Evolutionary conservation across 202 grass and related monocot genomes (phyloP).

Genomic region (Zizania palustris): DNA sequence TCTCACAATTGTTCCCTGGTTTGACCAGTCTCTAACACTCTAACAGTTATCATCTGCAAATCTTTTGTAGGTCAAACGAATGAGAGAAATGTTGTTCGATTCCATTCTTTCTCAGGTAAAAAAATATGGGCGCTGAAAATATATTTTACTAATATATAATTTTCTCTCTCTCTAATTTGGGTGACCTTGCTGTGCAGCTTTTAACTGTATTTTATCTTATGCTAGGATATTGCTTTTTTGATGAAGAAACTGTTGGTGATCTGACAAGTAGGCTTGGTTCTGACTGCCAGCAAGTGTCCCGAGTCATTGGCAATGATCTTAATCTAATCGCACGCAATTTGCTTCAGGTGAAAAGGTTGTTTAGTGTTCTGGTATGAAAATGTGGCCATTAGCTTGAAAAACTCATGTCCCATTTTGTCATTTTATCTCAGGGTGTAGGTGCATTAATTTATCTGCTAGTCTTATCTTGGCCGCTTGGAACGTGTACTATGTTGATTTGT

Average conservation of each 20-base stretch:
- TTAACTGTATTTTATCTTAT: constrained; percentile 35
- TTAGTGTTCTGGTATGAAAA: constrained; percentile 24
- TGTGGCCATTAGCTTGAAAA: constrained; percentile 18
- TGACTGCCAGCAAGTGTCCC: constrained; percentile 98
- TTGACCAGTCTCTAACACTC: constrained; percentile 8
- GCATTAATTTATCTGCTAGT: constrained; percentile 90
- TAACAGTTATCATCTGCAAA: constrained; percentile 38
- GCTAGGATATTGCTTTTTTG: constrained; percentile 92
- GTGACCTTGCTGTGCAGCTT: background rate
- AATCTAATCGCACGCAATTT: constrained; percentile 95
- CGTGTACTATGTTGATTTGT: constrained; percentile 84
- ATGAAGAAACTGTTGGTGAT: constrained; percentile 98
- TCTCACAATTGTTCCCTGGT: constrained; percentile 9
- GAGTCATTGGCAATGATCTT: constrained; percentile 96
- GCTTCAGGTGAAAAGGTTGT: constrained; percentile 68
- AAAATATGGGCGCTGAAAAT: constrained; percentile 8
- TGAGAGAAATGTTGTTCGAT: constrained; percentile 95
- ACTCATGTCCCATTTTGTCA: constrained; percentile 28
- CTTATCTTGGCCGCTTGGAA: constrained; percentile 95
- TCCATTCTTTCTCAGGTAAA: constrained; percentile 93
- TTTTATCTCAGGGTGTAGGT: constrained; percentile 74
- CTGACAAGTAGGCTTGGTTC: constrained; percentile 98
- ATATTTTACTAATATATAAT: background rate
- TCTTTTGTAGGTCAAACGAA: constrained; percentile 74
- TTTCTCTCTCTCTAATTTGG: constrained; percentile 9